Percentiles rank a stretch among this genome's conserved stretches.
Evolutionary conservation across 139 green algal genomes (phyloP).

Genomic region (Picochlorum sp.): DNA sequence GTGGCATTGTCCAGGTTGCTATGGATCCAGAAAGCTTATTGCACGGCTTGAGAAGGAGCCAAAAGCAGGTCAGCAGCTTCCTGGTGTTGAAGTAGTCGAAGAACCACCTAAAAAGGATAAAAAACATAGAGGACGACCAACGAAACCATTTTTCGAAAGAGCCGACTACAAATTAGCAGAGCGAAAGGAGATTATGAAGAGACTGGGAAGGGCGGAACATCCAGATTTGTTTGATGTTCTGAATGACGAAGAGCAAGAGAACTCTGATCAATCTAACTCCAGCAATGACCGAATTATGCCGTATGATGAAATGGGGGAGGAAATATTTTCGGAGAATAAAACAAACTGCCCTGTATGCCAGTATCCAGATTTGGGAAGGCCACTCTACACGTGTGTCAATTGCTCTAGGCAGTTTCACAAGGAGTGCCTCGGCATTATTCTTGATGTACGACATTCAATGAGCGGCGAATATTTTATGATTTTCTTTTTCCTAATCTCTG

Average conservation of each 20-base stretch:
- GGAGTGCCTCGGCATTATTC: slow-evolving; percentile 25
- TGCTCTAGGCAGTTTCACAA: slow-evolving; percentile 39
- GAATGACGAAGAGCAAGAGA: not conserved
- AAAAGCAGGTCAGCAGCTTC: not conserved
- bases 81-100: not conserved
- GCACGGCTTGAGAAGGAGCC: not conserved
- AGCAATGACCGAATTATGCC: not conserved
- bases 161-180: slow-evolving; percentile 10
- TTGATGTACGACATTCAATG: slow-evolving; percentile 11
- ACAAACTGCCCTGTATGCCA: slow-evolving; percentile 27
- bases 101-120: not conserved
- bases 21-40: not conserved
- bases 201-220: not conserved
- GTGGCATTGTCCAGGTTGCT: slow-evolving; percentile 24
- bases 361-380: slow-evolving; percentile 20
- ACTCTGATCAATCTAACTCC: not conserved
- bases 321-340: not conserved
- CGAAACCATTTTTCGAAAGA: slow-evolving; percentile 10
- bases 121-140: not conserved
- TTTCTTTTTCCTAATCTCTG: not conserved
- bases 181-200: slow-evolving; percentile 3
- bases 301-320: not conserved
- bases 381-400: slow-evolving; percentile 25
- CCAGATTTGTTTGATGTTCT: not conserved
- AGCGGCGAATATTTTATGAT: not conserved